Base-by-base conservation (phyloP, 2,329 filamentous ascomycete genomes). In the Chrysoporthe cubensis region DNA sequence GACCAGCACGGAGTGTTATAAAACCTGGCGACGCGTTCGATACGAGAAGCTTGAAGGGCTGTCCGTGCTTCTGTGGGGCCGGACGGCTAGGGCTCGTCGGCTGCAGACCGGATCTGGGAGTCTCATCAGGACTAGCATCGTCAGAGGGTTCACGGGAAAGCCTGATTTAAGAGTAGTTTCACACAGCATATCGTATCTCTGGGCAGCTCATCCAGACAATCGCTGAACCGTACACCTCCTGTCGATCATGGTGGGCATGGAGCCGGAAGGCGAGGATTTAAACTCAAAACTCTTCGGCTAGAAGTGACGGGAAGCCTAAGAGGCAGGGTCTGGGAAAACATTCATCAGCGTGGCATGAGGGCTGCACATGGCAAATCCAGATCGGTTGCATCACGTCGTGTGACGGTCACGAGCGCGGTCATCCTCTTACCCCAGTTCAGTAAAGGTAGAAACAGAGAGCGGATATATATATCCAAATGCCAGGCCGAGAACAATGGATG, bases 401-500 rank as follows among this genome's bases (percentile, higher is more conserved):
- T 32, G 50, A 54, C 32, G 16, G 32, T 6, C 11, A 54, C 32
- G 26, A 54, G 26, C 50, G 6, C 14, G 50, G 50, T 21, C 21
- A 32, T 26, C 50, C 32, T 32, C 6, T 26, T 6, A 32, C 11
- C 21, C n/a, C n/a, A 11, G 46, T 50, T 21, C 14, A 14, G 50
- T 32, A 13, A 54, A 54, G 50, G 11, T 54, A 54, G 13, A 34
- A 34, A 32, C 11, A 54, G 13, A 16, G 21, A 32, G 21, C 13
- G 32, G 11, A 54, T 54, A 14, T 54, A 54, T 54, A 54, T 54
- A 21, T 54, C 26, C 14, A 14, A 54, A 54, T 54, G 21, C 5
- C 50, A 54, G 21, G 50, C 50, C 26, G 50, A 54, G 50, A 54
- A 21, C 50, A 32, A 32, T 54, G 21, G 26, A 54, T 54, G 50